Conservation (phyloP, 306 rosid species). For the Dryas octopetala region DNA sequence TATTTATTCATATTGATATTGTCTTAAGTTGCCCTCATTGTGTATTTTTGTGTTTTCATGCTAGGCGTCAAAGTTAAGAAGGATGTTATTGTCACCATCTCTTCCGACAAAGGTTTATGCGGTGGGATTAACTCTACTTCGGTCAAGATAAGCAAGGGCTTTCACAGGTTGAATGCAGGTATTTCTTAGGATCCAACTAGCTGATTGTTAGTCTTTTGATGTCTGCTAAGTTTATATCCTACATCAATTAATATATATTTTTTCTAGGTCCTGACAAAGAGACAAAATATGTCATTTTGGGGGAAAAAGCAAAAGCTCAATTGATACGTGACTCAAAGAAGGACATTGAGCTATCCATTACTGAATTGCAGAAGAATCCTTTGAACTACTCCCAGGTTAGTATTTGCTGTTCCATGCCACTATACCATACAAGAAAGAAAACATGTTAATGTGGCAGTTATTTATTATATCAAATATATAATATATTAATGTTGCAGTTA, state of each 20-base stretch:
- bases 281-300: slow-evolving; percentile 78
- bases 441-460: background rate
- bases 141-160: slow-evolving; percentile 87
- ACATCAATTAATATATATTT: background rate
- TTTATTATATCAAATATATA: background rate
- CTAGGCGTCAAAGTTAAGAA: slow-evolving; percentile 76
- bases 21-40: slow-evolving; percentile 22
- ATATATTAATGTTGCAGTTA: too few species aligned
- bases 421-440: background rate
- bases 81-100: slow-evolving; percentile 73
- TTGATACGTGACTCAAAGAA: slow-evolving; percentile 86
- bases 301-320: slow-evolving; percentile 95
- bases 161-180: slow-evolving; percentile 70
- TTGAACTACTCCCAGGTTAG: slow-evolving; percentile 83
- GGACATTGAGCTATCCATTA: slow-evolving; percentile 50
- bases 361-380: slow-evolving; percentile 93
- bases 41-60: slow-evolving; percentile 22
- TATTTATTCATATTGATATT: background rate
- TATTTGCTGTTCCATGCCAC: slow-evolving; percentile 8
- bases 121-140: slow-evolving; percentile 98
- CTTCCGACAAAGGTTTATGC: slow-evolving; percentile 98
- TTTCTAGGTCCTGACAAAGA: slow-evolving; percentile 76
- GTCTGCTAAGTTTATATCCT: background rate
- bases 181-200: slow-evolving; percentile 27
- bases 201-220: slow-evolving; percentile 17